phyloP scores from a whole-genome alignment of 768 basidiomycete genomes.

The Suillus plorans region DNA sequence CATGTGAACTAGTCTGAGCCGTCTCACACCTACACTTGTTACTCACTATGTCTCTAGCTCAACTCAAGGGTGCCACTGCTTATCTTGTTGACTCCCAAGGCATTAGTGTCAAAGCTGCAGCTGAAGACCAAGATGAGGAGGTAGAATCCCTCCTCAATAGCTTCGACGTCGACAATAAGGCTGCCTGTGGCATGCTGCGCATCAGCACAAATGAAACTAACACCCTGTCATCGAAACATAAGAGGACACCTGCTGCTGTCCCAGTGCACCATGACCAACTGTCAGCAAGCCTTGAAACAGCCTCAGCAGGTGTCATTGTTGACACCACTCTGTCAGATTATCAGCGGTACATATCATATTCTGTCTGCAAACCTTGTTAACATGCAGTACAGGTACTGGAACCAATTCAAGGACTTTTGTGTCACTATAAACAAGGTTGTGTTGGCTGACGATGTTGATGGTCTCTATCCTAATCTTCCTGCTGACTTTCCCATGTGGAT shows the following conservation, averaged over 20 bases:
- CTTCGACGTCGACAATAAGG: slow-evolving; percentile 1
- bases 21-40: too few species aligned
- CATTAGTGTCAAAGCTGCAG: slow-evolving; percentile 3
- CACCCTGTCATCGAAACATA: background rate
- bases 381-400: slow-evolving; percentile 10
- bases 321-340: slow-evolving; percentile 31
- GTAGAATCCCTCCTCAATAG: slow-evolving; percentile 7
- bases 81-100: background rate
- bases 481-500: slow-evolving; percentile 22
- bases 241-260: background rate
- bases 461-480: slow-evolving; percentile 15
- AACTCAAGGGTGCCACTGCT: background rate
- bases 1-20: too few species aligned
- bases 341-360: slow-evolving; percentile 19
- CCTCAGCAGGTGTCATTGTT: slow-evolving; percentile 29
- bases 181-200: background rate
- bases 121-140: slow-evolving; percentile 6
- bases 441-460: slow-evolving; percentile 13
- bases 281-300: slow-evolving; percentile 5
- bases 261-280: background rate
- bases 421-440: slow-evolving; percentile 4
- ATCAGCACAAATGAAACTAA: background rate
- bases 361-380: background rate
- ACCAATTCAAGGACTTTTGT: slow-evolving; percentile 19
- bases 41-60: background rate